phyloP scores from a whole-genome alignment of 768 basidiomycete genomes.

The Phanerochaete sordida region DNA sequence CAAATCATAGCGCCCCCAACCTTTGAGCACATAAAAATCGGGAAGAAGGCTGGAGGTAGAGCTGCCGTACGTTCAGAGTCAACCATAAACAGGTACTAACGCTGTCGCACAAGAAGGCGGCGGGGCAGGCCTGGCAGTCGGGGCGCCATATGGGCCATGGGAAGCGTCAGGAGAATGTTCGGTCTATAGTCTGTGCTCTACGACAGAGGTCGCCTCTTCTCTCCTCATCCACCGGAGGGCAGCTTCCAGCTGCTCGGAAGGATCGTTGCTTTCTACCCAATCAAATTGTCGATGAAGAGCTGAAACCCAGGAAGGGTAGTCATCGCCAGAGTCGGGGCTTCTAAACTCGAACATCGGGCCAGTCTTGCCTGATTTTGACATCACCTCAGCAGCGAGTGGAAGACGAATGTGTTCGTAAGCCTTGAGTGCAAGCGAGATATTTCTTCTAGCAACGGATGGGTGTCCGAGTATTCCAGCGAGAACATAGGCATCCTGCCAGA shows the following conservation, averaged over 20 bases:
- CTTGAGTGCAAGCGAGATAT: constrained; percentile 17
- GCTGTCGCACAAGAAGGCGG: too few species aligned
- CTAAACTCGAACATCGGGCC: constrained; percentile 30
- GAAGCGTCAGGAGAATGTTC: too few species aligned
- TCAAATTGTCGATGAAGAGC: constrained; percentile 40
- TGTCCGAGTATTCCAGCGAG: constrained; percentile 26
- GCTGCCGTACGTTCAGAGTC: too few species aligned
- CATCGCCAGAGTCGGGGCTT: constrained; percentile 29
- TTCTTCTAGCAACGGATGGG: constrained; percentile 15
- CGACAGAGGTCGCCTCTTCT: background rate
- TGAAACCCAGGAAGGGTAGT: constrained; percentile 34
- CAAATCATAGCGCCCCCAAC: too few species aligned
- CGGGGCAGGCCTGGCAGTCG: too few species aligned
- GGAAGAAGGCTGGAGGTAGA: too few species aligned
- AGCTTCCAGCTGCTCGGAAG: constrained; percentile 29
- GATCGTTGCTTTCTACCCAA: constrained; percentile 35
- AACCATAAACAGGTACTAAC: too few species aligned
- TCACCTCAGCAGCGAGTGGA: constrained; percentile 23
- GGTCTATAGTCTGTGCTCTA: too few species aligned
- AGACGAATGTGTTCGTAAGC: constrained; percentile 27
- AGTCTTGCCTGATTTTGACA: constrained; percentile 14
- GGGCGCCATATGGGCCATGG: too few species aligned
- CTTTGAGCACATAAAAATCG: too few species aligned
- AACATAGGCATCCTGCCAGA: constrained; percentile 31
- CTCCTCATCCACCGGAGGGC: constrained; percentile 7